These are phyloP conservation scores for Bipolaris victoriae DNA, from an alignment of 2,329 filamentous ascomycete genomes.

Conservation along the genomic window DNA sequence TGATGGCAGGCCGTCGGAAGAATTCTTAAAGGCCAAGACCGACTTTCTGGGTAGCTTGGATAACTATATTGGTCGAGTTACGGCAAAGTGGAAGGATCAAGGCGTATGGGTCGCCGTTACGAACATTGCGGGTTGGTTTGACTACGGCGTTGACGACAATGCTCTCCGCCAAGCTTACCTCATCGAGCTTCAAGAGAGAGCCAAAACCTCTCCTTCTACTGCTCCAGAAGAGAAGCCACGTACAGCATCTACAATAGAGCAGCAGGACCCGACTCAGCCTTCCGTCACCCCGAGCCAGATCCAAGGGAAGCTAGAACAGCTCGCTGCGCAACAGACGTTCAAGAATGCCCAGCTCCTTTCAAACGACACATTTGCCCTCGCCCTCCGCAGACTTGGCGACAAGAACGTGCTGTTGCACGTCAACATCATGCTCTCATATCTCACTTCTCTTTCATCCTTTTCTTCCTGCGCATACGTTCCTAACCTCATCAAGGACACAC, in stretches of 20 bases:
- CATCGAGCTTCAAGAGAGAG: neutral
- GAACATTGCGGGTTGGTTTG: conserved; percentile 60
- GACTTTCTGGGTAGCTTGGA: conserved; percentile 64
- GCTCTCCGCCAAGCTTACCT: conserved; percentile 40
- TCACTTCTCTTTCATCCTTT: conserved; percentile 56
- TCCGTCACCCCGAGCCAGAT: too few species aligned
- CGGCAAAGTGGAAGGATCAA: conserved; percentile 62
- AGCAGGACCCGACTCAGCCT: too few species aligned
- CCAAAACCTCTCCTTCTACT: neutral
- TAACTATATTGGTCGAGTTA: conserved; percentile 60
- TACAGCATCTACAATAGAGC: too few species aligned
- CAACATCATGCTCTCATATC: conserved; percentile 64
- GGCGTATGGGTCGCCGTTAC: conserved; percentile 65
- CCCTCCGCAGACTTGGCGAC: conserved; percentile 53
- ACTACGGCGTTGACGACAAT: conserved; percentile 59
- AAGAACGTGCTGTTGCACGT: conserved; percentile 67
- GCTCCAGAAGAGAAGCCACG: conserved; percentile 10
- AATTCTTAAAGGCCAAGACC: conserved; percentile 53
- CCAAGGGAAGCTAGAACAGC: too few species aligned
- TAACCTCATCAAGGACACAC: too few species aligned
- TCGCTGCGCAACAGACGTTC: conserved; percentile 34
- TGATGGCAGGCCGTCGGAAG: conserved; percentile 37
- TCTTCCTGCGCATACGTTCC: conserved; percentile 40
- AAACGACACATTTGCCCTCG: too few species aligned
- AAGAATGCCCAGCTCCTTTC: too few species aligned